Evolutionary conservation across 768 basidiomycete species (phyloP).

Genomic region (Heimioporus sp.): DNA sequence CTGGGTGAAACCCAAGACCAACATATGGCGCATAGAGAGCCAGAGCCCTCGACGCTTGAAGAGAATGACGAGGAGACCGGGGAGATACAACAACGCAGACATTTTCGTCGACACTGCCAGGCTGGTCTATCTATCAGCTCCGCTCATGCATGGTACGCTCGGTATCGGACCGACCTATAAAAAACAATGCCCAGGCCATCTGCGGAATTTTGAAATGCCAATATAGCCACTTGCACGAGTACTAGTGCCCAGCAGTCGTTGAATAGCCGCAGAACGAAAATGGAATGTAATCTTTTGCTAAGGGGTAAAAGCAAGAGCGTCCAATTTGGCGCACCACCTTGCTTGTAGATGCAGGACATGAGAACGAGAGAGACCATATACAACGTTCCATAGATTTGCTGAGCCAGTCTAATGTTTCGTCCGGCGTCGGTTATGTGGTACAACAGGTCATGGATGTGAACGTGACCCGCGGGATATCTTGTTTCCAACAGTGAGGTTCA

Average conservation of each 20-base stretch:
- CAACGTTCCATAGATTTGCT: constrained; percentile 74
- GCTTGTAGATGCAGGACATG: constrained; percentile 66
- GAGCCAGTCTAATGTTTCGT: constrained; percentile 57
- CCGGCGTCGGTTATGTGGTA: constrained; percentile 63
- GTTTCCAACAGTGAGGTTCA: neutral
- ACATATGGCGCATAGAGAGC: constrained; percentile 48
- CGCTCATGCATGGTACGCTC: neutral
- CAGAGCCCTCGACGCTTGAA: constrained; percentile 70
- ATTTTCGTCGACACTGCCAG: constrained; percentile 89
- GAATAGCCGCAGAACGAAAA: constrained; percentile 88
- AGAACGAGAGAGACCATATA: constrained; percentile 68
- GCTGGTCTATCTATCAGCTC: constrained; percentile 8
- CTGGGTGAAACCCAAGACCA: constrained; percentile 43
- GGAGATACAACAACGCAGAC: constrained; percentile 88
- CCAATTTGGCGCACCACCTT: constrained; percentile 69
- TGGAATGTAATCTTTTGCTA: constrained; percentile 93
- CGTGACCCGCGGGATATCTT: constrained; percentile 94
- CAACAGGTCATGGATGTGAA: constrained; percentile 76
- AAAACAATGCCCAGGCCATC: constrained; percentile 65
- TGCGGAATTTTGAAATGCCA: constrained; percentile 57
- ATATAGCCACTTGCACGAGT: constrained; percentile 61
- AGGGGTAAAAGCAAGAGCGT: constrained; percentile 67
- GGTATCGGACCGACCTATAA: constrained; percentile 59
- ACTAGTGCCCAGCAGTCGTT: constrained; percentile 90
- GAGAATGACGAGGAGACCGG: constrained; percentile 79